Conservation (phyloP, 2,329 filamentous ascomycete species). For the Dothidotthia symphoricarpi region DNA sequence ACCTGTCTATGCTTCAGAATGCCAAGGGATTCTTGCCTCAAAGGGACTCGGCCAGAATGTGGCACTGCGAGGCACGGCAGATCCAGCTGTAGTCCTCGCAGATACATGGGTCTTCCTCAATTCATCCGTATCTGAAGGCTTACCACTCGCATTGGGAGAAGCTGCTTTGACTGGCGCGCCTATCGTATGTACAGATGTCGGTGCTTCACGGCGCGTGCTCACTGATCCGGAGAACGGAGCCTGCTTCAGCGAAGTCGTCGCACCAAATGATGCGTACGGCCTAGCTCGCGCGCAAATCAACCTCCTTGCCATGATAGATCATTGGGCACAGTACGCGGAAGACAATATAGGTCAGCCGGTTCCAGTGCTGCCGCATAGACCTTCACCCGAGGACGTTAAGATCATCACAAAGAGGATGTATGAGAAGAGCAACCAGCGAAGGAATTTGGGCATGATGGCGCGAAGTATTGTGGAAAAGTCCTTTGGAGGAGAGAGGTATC, state of each 20-base stretch:
- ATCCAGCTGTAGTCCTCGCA: slow-evolving; percentile 49
- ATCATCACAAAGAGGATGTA: slow-evolving; percentile 59
- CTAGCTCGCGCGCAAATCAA: slow-evolving; percentile 63
- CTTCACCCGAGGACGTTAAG: slow-evolving; percentile 52
- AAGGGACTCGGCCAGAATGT: slow-evolving; percentile 53
- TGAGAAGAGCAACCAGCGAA: slow-evolving; percentile 57
- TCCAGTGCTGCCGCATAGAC: slow-evolving; percentile 50
- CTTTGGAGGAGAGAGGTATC: slow-evolving; percentile 59
- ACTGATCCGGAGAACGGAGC: slow-evolving; percentile 51
- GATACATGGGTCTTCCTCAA: slow-evolving; percentile 51
- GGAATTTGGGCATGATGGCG: slow-evolving; percentile 59
- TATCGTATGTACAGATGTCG: slow-evolving; percentile 58
- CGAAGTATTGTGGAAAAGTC: slow-evolving; percentile 59
- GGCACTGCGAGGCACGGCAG: slow-evolving; percentile 56
- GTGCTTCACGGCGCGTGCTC: slow-evolving; percentile 56
- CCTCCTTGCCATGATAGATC: slow-evolving; percentile 60
- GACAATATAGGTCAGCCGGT: slow-evolving; percentile 45
- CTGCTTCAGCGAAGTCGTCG: slow-evolving; percentile 61
- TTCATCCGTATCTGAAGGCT: slow-evolving; percentile 56
- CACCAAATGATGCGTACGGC: slow-evolving; percentile 61
- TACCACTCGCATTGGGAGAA: slow-evolving; percentile 58
- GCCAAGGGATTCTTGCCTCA: slow-evolving; percentile 58
- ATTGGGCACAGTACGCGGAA: slow-evolving; percentile 60
- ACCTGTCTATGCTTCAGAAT: slow-evolving; percentile 60
- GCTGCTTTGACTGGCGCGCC: slow-evolving; percentile 58